Conservation (phyloP, 2,329 filamentous ascomycete genomes). For the Xylariaceae sp. region DNA sequence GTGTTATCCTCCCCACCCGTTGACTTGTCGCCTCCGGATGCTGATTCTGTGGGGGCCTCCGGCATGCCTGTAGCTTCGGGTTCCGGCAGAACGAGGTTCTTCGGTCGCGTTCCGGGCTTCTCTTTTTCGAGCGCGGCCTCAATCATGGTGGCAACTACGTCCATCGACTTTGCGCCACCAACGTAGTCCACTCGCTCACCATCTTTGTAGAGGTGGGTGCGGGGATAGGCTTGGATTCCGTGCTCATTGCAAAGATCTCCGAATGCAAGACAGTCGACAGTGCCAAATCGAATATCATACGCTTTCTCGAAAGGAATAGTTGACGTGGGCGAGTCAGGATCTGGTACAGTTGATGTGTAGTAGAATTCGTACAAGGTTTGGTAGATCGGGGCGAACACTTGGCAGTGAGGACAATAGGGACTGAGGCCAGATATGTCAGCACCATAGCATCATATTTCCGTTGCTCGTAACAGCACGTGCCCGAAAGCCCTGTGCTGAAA, state of each 20-base stretch:
- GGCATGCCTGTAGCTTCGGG: constrained; percentile 56
- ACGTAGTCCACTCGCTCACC: constrained; percentile 63
- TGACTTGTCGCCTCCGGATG: constrained; percentile 26
- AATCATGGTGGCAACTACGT: constrained; percentile 62
- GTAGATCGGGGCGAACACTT: constrained; percentile 73
- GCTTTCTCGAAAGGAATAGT: constrained; percentile 61
- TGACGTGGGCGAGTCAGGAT: constrained; percentile 49
- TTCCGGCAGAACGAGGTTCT: constrained; percentile 63
- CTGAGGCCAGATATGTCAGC: constrained; percentile 34
- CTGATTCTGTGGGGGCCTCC: constrained; percentile 28
- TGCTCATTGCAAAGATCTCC: constrained; percentile 71
- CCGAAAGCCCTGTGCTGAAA: neutral
- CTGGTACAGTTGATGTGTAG: constrained; percentile 72
- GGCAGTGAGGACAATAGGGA: constrained; percentile 68
- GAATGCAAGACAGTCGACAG: constrained; percentile 79
- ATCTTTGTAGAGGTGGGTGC: constrained; percentile 74
- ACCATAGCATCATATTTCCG: neutral
- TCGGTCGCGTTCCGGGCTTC: constrained; percentile 74
- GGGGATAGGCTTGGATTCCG: constrained; percentile 67
- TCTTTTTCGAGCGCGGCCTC: constrained; percentile 73
- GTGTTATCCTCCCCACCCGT: no score
- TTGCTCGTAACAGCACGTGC: neutral
- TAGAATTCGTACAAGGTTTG: constrained; percentile 96
- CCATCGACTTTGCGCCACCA: constrained; percentile 64
- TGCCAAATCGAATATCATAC: constrained; percentile 86